Percentiles rank a stretch among this genome's conserved stretches.
These are phyloP conservation scores for Rhizoclosmatium sp. DNA, from an alignment of 192 early-diverging fungal species.

Conservation along the genomic window DNA sequence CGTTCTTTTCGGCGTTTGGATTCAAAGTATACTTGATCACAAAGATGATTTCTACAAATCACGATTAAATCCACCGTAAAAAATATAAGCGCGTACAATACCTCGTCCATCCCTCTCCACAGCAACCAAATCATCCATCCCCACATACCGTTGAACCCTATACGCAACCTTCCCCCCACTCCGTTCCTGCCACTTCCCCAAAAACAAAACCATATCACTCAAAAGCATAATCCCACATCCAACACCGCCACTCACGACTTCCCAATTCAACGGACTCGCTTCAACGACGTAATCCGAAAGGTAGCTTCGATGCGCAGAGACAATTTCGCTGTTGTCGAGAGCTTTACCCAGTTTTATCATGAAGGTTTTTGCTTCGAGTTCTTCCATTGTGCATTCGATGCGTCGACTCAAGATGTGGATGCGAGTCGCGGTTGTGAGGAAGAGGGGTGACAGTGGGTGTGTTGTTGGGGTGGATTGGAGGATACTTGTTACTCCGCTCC, in stretches of 20 bases:
- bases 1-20: not conserved
- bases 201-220: slow-evolving; percentile 4
- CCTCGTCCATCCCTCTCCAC: not conserved
- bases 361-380: not conserved
- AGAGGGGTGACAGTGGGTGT: not conserved
- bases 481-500: not conserved
- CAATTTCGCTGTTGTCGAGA: not conserved
- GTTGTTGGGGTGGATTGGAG: not conserved
- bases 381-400: not conserved
- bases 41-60: not conserved
- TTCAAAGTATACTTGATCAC: not conserved
- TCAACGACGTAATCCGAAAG: not conserved
- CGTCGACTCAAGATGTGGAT: not conserved
- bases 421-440: not conserved
- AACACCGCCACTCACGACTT: not conserved
- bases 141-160: not conserved
- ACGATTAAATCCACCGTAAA: not conserved
- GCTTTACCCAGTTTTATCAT: not conserved
- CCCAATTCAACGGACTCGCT: not conserved
- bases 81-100: not conserved
- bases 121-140: not conserved
- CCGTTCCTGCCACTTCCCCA: not conserved
- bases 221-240: not conserved
- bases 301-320: not conserved
- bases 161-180: not conserved